Conservation (phyloP, 1,139 yeast genomes). For the Pichia inconspicua region DNA sequence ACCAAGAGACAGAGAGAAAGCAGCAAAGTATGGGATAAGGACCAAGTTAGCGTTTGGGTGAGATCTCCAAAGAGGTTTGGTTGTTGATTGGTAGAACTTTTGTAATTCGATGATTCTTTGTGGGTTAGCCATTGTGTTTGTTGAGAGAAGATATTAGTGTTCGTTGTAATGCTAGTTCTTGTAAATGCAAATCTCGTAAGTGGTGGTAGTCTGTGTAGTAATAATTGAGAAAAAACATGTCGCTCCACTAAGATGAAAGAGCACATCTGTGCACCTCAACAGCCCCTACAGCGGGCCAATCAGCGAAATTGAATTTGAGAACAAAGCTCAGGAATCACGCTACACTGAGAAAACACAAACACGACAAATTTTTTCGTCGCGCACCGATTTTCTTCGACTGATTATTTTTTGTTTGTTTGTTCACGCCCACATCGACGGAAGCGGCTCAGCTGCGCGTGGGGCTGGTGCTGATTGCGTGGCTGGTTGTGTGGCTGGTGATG, state of each 20-base stretch:
- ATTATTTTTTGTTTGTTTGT: no score
- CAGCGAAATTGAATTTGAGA: no score
- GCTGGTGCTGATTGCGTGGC: background rate
- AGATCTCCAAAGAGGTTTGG: slow-evolving; percentile 68
- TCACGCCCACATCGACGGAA: background rate
- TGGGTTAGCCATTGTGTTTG: slow-evolving; percentile 23
- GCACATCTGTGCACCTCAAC: no score
- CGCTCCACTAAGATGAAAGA: no score
- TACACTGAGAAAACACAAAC: background rate
- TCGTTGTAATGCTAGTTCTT: background rate
- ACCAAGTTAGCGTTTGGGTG: slow-evolving; percentile 71
- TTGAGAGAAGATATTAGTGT: background rate
- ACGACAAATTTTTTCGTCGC: no score
- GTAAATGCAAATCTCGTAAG: no score
- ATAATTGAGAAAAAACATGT: no score
- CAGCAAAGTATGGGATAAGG: slow-evolving; percentile 85
- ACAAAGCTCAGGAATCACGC: no score
- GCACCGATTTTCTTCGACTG: no score
- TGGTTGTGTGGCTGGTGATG: no score
- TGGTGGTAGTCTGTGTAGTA: no score
- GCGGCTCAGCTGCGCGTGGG: background rate
- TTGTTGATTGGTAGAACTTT: slow-evolving; percentile 63
- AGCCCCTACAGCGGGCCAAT: no score
- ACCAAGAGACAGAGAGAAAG: slow-evolving; percentile 66
- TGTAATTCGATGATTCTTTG: slow-evolving; percentile 65